A percentile compares a stretch with the other conserved stretches of the same genome.
Conservation (phyloP, 1,284 basidiomycete genomes). For the Tetrapyrgos nigripes region DNA sequence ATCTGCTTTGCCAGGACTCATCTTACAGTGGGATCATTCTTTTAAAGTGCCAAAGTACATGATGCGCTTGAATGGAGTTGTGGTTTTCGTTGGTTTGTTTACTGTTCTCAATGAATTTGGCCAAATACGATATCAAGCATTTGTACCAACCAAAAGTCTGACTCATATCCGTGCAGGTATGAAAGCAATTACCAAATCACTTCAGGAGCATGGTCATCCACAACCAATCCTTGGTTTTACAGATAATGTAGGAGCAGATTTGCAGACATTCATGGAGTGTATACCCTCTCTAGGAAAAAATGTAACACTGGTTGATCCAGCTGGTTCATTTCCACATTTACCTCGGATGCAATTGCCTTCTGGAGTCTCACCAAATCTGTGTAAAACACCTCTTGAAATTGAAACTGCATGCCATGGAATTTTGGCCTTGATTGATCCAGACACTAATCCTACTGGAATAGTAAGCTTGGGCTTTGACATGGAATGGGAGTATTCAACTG, state of each 20-base stretch:
- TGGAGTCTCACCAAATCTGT: conserved; percentile 8
- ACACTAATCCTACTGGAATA: background rate
- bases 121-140: conserved; percentile 14
- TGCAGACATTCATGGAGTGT: conserved; percentile 12
- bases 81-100: conserved; percentile 15
- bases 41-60: conserved; percentile 7
- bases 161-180: conserved; percentile 15
- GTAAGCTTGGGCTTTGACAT: conserved; percentile 25
- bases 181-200: conserved; percentile 10
- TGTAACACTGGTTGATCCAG: conserved; percentile 9
- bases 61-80: conserved; percentile 2
- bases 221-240: conserved; percentile 17
- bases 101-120: conserved; percentile 22
- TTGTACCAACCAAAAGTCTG: conserved; percentile 19
- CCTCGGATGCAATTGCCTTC: conserved; percentile 3
- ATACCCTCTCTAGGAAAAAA: conserved; percentile 17
- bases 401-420: conserved; percentile 1
- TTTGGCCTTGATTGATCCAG: background rate
- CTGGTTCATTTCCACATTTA: conserved; percentile 13
- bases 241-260: conserved; percentile 16
- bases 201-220: conserved; percentile 15
- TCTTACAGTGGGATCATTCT: conserved; percentile 9
- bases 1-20: background rate
- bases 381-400: conserved; percentile 6
- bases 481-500: conserved; percentile 26